These are phyloP conservation scores for Tritrichomonas musculus DNA, from an alignment of 208 protist genomes.

Conservation along the genomic window DNA sequence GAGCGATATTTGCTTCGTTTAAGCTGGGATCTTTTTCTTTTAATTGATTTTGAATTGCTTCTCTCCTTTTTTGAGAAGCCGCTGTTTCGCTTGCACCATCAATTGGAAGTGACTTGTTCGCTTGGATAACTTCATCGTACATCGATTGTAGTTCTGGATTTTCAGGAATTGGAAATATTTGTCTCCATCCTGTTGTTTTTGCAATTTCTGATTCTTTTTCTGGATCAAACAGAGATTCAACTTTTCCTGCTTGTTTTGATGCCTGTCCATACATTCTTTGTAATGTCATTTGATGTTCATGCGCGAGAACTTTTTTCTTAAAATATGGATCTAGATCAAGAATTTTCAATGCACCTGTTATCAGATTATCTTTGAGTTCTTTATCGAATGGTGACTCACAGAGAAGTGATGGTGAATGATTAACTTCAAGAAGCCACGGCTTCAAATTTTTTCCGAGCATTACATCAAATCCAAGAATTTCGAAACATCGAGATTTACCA, in stretches of 20 bases:
- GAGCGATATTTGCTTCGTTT: no score
- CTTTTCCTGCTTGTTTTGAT: no score
- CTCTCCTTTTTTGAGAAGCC: background rate
- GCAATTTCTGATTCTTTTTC: background rate
- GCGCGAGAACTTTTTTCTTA: background rate
- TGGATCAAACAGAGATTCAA: background rate
- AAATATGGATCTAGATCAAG: conserved; percentile 30
- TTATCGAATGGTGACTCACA: conserved; percentile 41
- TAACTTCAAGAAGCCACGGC: conserved; percentile 49
- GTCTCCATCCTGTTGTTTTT: conserved; percentile 20
- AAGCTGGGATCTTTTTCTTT: background rate
- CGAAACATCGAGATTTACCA: conserved; percentile 38
- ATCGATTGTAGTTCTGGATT: background rate
- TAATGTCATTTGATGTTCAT: background rate
- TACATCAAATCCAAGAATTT: conserved; percentile 48
- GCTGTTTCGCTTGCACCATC: background rate
- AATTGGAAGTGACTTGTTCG: background rate
- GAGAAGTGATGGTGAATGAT: conserved; percentile 44
- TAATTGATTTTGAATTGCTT: background rate
- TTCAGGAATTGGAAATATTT: background rate
- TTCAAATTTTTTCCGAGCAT: conserved; percentile 42
- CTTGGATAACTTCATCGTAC: background rate
- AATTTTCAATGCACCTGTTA: conserved; percentile 40
- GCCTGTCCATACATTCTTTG: background rate
- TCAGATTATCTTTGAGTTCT: conserved; percentile 41